Percentiles rank a stretch among this genome's conserved stretches.
phyloP scores from a whole-genome alignment of 768 basidiomycete genomes.

The Imleria badia region DNA sequence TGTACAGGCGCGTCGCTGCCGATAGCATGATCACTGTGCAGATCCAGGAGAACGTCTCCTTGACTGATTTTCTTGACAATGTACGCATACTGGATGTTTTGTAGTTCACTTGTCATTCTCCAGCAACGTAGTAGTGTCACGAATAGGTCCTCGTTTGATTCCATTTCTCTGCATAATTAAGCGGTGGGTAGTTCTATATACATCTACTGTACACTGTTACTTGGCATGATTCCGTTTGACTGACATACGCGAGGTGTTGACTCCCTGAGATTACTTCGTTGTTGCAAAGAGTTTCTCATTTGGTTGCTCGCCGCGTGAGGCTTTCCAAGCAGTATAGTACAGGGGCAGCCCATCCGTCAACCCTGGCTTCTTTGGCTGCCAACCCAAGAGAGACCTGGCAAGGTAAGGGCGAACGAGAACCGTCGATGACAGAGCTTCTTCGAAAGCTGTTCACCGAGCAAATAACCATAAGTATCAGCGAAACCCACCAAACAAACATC shows the following conservation, averaged over 20 bases:
- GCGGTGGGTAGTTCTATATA: too few species aligned
- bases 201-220: not conserved
- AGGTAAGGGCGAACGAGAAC: slow-evolving; percentile 21
- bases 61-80: not conserved
- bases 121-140: too few species aligned
- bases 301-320: slow-evolving; percentile 7
- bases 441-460: slow-evolving; percentile 15
- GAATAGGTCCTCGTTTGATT: too few species aligned
- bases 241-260: not conserved
- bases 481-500: not conserved
- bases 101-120: too few species aligned
- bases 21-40: not conserved
- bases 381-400: slow-evolving; percentile 33
- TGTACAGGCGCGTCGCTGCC: not conserved
- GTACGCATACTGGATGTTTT: not conserved
- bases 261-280: not conserved
- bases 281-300: slow-evolving; percentile 5
- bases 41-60: not conserved
- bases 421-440: slow-evolving; percentile 24
- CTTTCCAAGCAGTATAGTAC: slow-evolving; percentile 30
- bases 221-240: not conserved
- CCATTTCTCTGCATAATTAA: too few species aligned
- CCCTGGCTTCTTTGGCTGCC: slow-evolving; percentile 32
- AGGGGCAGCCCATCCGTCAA: slow-evolving; percentile 34
- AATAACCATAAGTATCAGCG: not conserved